These are phyloP conservation scores for Bruguiera parviflora DNA, from an alignment of 345 rosid species.

Conservation along the genomic window DNA sequence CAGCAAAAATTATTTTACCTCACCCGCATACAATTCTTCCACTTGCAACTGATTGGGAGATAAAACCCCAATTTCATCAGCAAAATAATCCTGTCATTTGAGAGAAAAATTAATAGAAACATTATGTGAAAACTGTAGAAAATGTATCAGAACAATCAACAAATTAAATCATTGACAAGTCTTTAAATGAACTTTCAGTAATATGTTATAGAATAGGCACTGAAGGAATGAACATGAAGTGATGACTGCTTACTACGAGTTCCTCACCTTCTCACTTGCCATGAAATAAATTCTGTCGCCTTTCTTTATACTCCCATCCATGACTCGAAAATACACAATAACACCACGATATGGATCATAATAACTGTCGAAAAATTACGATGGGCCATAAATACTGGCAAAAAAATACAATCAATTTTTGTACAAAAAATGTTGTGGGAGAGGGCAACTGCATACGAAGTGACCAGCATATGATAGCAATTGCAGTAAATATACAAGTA, in stretches of 20 bases:
- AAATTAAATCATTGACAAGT: background rate
- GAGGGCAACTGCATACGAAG: background rate
- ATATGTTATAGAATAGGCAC: background rate
- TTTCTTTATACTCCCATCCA: slow-evolving; percentile 90
- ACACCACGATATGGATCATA: slow-evolving; percentile 99
- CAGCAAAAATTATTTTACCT: slow-evolving; percentile 51
- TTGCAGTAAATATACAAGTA: too few relatives aligned
- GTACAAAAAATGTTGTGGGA: background rate
- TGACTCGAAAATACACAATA: slow-evolving; percentile 86
- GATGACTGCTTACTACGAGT: background rate
- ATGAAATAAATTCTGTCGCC: slow-evolving; percentile 89
- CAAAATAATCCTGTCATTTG: slow-evolving; percentile 70
- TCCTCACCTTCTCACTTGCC: slow-evolving; percentile 85
- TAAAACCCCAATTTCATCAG: slow-evolving; percentile 92
- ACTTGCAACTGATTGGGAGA: slow-evolving; percentile 95
- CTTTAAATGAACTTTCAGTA: background rate
- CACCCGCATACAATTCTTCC: slow-evolving; percentile 87
- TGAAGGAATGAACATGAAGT: slow-evolving; percentile 2
- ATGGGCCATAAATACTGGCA: background rate
- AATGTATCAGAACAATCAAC: background rate
- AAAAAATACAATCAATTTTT: background rate
- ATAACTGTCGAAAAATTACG: slow-evolving; percentile 50
- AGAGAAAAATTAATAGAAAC: slow-evolving; percentile 10
- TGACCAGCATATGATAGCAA: background rate
- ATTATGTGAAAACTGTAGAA: background rate